Evolutionary conservation across 2,329 filamentous ascomycete species (phyloP).

Genomic region (Botrytis paeoniae): DNA sequence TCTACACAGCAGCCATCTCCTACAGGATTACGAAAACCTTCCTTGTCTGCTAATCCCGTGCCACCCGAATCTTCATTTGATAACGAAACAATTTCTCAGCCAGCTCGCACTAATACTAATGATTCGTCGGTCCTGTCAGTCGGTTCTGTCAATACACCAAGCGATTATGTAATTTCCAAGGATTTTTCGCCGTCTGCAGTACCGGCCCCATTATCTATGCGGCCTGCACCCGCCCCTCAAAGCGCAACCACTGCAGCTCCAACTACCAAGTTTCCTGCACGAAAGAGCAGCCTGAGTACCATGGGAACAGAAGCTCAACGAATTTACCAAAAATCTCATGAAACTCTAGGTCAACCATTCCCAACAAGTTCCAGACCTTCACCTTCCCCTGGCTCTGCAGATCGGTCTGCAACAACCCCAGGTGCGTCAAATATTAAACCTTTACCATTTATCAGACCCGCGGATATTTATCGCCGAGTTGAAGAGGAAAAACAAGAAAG

Average conservation of each 20-base stretch:
- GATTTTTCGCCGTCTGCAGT: conserved; percentile 54
- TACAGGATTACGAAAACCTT: conserved; percentile 28
- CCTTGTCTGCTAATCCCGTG: conserved; percentile 10
- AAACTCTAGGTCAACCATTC: conserved; percentile 35
- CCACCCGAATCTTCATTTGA: conserved; percentile 1
- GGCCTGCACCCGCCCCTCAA: conserved; percentile 41
- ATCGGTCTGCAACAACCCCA: conserved; percentile 38
- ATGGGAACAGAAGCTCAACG: conserved; percentile 36
- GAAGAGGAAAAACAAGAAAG: conserved; percentile 62
- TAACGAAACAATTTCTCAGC: background rate
- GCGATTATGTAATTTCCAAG: conserved; percentile 42
- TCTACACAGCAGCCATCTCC: conserved; percentile 29
- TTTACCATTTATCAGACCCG: conserved; percentile 65
- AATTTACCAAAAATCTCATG: conserved; percentile 23
- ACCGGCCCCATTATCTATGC: conserved; percentile 47
- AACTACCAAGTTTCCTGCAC: conserved; percentile 51
- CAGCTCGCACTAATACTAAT: conserved; percentile 20
- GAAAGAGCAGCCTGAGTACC: conserved; percentile 59
- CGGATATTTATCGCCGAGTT: conserved; percentile 73
- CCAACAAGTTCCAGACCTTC: conserved; percentile 35
- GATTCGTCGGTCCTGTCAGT: conserved; percentile 26
- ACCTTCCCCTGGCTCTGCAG: conserved; percentile 41
- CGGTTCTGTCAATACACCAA: conserved; percentile 31
- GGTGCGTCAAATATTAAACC: conserved; percentile 49
- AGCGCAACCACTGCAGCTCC: conserved; percentile 35